Evolutionary conservation across 805 yeast genomes (phyloP).

Genomic region (Metschnikowia anglica): DNA sequence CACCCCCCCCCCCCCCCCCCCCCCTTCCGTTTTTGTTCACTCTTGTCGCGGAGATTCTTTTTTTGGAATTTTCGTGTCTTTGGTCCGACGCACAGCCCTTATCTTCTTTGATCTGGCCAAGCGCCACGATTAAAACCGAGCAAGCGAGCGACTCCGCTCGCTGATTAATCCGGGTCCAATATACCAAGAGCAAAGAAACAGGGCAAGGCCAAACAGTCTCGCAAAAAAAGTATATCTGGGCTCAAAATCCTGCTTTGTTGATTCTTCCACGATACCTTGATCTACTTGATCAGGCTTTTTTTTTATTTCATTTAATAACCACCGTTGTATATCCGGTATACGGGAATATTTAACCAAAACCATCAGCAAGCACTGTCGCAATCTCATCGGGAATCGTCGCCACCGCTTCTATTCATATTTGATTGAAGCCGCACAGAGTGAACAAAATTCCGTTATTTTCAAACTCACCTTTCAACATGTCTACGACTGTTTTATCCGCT

Average conservation of each 20-base stretch:
- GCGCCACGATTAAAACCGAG: neutral
- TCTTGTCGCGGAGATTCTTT: conserved; percentile 1
- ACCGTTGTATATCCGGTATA: neutral
- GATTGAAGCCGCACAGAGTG: conserved; percentile 6
- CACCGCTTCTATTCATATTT: conserved; percentile 1
- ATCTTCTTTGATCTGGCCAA: conserved; percentile 1
- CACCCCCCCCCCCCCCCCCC: too few species aligned
- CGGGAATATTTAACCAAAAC: neutral
- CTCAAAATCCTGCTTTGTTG: too few species aligned
- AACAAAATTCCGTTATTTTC: neutral
- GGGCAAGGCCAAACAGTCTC: neutral
- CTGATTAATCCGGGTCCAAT: conserved; percentile 1
- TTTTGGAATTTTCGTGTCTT: conserved; percentile 3
- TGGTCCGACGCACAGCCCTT: conserved; percentile 4
- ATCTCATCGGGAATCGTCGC: conserved; percentile 8
- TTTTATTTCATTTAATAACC: neutral
- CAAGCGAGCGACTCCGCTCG: conserved; percentile 8
- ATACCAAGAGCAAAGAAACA: neutral
- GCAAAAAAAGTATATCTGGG: too few species aligned
- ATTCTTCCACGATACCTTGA: neutral
- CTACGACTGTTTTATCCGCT: conserved; percentile 2
- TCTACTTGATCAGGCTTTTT: neutral
- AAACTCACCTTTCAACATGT: conserved; percentile 2
- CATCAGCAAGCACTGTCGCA: conserved; percentile 5
- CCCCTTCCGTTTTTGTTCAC: too few species aligned